These are phyloP conservation scores for Saccharomyces hybrid DNA, from an alignment of 1,139 yeast genomes.

Conservation along the genomic window DNA sequence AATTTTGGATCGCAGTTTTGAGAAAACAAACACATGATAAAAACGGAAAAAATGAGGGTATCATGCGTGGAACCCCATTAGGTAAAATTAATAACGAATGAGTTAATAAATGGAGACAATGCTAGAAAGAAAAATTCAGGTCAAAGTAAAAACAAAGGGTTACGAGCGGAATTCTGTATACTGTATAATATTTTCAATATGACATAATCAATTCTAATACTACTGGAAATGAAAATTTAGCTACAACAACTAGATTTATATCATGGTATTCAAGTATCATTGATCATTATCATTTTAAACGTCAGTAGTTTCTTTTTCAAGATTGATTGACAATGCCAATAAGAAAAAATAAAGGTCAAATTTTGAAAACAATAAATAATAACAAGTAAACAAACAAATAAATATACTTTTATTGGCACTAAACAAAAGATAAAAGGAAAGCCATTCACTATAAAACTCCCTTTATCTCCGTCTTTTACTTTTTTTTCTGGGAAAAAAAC, in stretches of 20 bases:
- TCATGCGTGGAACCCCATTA: not conserved
- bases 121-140: not conserved
- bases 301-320: not conserved
- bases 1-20: slow-evolving; percentile 8
- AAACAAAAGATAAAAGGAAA: not conserved
- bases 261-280: not conserved
- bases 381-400: not conserved
- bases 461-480: not conserved
- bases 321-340: not conserved
- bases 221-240: not conserved
- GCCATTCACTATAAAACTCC: not conserved
- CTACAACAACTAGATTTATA: too few species aligned
- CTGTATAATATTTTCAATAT: not conserved
- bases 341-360: not conserved
- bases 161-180: not conserved
- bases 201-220: not conserved
- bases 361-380: not conserved
- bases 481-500: not conserved
- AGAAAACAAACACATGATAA: not conserved
- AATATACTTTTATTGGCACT: not conserved
- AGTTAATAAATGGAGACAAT: not conserved
- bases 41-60: not conserved
- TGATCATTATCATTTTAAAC: not conserved
- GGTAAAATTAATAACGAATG: not conserved
- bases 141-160: not conserved